A percentile compares a stretch with the other conserved stretches of the same genome.
Conservation (phyloP, 495 filamentous ascomycete genomes). For the Xylaria intraflava region DNA sequence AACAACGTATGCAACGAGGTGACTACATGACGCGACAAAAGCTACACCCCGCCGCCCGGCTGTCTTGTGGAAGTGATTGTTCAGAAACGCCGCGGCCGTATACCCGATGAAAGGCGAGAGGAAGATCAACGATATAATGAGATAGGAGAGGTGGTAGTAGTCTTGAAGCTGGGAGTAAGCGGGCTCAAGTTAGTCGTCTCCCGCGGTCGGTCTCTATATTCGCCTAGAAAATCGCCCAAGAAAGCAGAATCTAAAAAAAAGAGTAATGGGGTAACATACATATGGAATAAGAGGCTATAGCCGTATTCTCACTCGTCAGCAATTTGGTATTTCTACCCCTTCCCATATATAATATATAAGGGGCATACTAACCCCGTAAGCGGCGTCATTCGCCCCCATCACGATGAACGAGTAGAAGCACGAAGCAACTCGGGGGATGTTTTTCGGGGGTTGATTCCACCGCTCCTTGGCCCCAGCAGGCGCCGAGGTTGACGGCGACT, state of each 20-base stretch:
- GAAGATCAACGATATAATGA: conserved; percentile 74
- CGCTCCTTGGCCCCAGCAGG: conserved; percentile 26
- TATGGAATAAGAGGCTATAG: conserved; percentile 52
- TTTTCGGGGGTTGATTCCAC: conserved; percentile 67
- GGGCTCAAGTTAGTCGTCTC: background rate
- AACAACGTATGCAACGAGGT: conserved; percentile 61
- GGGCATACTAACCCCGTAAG: conserved; percentile 57
- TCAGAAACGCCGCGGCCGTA: conserved; percentile 66
- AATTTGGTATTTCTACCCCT: background rate
- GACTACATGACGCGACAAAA: conserved; percentile 55
- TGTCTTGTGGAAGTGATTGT: conserved; percentile 48
- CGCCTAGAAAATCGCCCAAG: background rate
- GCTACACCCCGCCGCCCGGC: conserved; percentile 73
- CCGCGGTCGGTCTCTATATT: background rate
- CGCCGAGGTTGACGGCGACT: conserved; percentile 10
- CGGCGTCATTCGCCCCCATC: conserved; percentile 78
- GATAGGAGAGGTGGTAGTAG: conserved; percentile 67
- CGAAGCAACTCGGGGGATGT: conserved; percentile 56
- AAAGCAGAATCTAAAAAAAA: background rate
- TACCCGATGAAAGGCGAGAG: conserved; percentile 77
- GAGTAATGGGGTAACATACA: conserved; percentile 30
- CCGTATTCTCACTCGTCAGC: conserved; percentile 8
- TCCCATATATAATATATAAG: background rate
- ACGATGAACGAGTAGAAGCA: conserved; percentile 71
- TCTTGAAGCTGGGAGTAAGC: conserved; percentile 43